Percentiles rank a stretch among this genome's conserved stretches.
Conservation (phyloP, 331 rosid species). For the Telfairia occidentalis region DNA sequence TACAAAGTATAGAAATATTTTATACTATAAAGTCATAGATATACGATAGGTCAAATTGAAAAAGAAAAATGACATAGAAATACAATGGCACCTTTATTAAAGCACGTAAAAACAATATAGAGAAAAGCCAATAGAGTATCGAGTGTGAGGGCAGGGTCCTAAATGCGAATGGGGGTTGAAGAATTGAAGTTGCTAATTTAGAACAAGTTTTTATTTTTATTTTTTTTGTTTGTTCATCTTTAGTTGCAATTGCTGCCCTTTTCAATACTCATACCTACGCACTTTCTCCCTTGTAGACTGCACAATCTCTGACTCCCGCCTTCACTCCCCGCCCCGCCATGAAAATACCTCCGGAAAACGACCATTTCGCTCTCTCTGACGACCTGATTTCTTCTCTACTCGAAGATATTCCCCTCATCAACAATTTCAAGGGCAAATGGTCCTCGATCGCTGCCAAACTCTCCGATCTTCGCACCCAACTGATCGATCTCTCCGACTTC, state of each 20-base stretch:
- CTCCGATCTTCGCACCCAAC: conserved; percentile 48
- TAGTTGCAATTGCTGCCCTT: neutral
- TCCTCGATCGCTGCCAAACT: conserved; percentile 48
- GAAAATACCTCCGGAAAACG: conserved; percentile 34
- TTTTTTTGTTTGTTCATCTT: neutral
- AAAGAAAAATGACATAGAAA: too few species aligned
- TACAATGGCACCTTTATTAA: neutral
- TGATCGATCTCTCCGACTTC: conserved; percentile 48
- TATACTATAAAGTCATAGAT: too few species aligned
- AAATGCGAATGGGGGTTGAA: neutral
- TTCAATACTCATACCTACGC: conserved; percentile 2
- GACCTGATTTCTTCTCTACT: conserved; percentile 29
- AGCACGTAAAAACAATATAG: neutral
- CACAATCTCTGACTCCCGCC: neutral
- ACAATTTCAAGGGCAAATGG: conserved; percentile 68
- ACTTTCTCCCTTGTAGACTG: neutral
- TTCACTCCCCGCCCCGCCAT: conserved; percentile 23
- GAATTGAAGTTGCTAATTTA: neutral
- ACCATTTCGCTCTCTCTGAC: conserved; percentile 27
- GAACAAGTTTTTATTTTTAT: neutral
- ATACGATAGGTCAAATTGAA: neutral
- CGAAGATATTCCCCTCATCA: conserved; percentile 35
- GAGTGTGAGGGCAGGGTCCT: neutral
- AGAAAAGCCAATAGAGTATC: neutral
- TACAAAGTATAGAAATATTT: too few species aligned